Evolutionary conservation across 2,329 filamentous ascomycete genomes (phyloP).

Genomic region (Helotiales sp.): DNA sequence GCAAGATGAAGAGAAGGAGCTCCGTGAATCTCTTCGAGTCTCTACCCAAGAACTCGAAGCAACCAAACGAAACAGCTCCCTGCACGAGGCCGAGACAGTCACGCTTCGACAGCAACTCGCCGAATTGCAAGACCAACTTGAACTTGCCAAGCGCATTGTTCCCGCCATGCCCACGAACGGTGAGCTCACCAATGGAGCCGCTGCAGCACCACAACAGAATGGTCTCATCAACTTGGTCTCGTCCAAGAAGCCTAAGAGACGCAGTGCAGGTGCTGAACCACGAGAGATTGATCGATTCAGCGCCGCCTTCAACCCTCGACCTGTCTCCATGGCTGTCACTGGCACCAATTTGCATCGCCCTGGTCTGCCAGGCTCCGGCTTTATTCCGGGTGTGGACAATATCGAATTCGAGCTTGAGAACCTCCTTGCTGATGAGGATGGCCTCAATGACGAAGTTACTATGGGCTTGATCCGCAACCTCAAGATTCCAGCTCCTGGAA

Average conservation of each 20-base stretch:
- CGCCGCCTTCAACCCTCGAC: slow-evolving; percentile 87
- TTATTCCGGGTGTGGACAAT: slow-evolving; percentile 80
- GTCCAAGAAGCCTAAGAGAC: slow-evolving; percentile 93
- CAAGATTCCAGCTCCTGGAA: slow-evolving; percentile 88
- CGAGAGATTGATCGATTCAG: slow-evolving; percentile 89
- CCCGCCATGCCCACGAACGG: slow-evolving; percentile 67
- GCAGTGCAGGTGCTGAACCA: slow-evolving; percentile 85
- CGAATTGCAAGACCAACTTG: slow-evolving; percentile 89
- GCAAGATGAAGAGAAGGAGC: slow-evolving; percentile 87
- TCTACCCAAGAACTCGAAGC: slow-evolving; percentile 81
- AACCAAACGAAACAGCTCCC: slow-evolving; percentile 71
- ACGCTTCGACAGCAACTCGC: slow-evolving; percentile 84
- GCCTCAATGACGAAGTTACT: slow-evolving; percentile 93
- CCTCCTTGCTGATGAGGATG: slow-evolving; percentile 91
- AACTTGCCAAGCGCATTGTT: slow-evolving; percentile 69
- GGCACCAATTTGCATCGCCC: slow-evolving; percentile 64
- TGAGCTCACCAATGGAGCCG: slow-evolving; percentile 65
- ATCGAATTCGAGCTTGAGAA: slow-evolving; percentile 95
- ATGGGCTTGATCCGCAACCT: slow-evolving; percentile 95
- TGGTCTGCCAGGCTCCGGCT: slow-evolving; percentile 72
- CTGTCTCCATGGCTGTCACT: slow-evolving; percentile 91
- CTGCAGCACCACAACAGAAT: slow-evolving; percentile 56
- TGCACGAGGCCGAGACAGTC: slow-evolving; percentile 82
- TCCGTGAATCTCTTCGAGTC: slow-evolving; percentile 78
- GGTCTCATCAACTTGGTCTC: slow-evolving; percentile 96